A percentile compares a stretch with the other conserved stretches of the same genome.
These are phyloP conservation scores for Monosporascus cannonballus DNA, from an alignment of 2,329 filamentous ascomycete genomes.

Conservation along the genomic window DNA sequence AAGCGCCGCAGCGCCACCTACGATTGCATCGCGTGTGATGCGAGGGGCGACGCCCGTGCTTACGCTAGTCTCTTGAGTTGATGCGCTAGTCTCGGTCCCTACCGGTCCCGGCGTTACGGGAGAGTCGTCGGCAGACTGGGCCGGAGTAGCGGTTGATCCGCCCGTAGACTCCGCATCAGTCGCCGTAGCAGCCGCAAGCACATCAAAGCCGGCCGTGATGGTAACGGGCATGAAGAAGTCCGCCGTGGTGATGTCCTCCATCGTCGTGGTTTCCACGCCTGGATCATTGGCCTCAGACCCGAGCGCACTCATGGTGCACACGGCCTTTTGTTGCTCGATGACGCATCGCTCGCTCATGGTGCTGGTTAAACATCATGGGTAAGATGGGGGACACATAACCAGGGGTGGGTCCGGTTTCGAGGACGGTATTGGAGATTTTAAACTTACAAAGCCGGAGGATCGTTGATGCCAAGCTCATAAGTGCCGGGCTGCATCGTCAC, in stretches of 20 bases:
- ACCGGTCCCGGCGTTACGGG: neutral
- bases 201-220: slow-evolving; percentile 2
- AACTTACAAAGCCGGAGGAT: slow-evolving; percentile 2
- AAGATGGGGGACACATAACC: neutral
- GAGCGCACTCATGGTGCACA: neutral
- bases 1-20: neutral
- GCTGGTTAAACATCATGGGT: neutral
- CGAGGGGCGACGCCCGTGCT: neutral
- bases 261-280: neutral
- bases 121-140: neutral
- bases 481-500: slow-evolving; percentile 5
- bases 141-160: neutral
- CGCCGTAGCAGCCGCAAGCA: neutral
- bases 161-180: neutral
- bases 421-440: neutral
- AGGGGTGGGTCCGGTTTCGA: neutral
- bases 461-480: neutral
- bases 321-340: slow-evolving; percentile 1
- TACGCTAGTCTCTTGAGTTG: neutral
- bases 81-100: neutral
- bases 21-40: neutral
- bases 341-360: slow-evolving; percentile 2
- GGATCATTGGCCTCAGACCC: slow-evolving; percentile 5
- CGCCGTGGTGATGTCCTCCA: neutral
- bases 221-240: slow-evolving; percentile 3